phyloP scores from a whole-genome alignment of 306 rosid genomes.

The Ziziphus jujuba region DNA sequence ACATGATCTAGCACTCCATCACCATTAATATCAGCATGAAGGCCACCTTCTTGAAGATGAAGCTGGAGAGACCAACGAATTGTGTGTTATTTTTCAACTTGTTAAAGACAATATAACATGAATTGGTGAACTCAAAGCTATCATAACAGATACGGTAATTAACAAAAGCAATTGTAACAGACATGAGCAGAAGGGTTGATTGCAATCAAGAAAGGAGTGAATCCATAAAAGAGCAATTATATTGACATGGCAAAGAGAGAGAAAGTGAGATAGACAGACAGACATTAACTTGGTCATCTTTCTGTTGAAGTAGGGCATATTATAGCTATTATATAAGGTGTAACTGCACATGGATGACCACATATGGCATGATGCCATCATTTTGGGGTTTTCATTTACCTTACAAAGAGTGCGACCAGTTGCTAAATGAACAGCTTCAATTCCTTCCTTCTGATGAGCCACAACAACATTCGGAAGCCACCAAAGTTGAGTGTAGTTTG shows the following conservation, averaged over 20 bases:
- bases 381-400: slow-evolving; percentile 40
- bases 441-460: slow-evolving; percentile 95
- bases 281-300: not conserved
- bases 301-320: not conserved
- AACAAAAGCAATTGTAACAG: too few species aligned
- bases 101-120: slow-evolving; percentile 5
- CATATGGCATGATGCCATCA: not conserved
- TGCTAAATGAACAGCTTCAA: slow-evolving; percentile 92
- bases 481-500: slow-evolving; percentile 97
- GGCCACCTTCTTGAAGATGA: slow-evolving; percentile 97
- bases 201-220: too few species aligned
- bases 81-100: slow-evolving; percentile 24
- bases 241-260: not conserved
- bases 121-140: not conserved
- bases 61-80: slow-evolving; percentile 58
- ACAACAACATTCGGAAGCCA: slow-evolving; percentile 99
- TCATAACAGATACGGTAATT: too few species aligned
- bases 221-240: not conserved
- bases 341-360: not conserved
- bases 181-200: too few species aligned
- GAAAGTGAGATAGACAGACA: not conserved
- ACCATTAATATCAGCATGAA: slow-evolving; percentile 97
- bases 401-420: slow-evolving; percentile 94
- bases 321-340: not conserved
- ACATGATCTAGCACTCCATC: slow-evolving; percentile 99